Conservation (phyloP, 1,284 basidiomycete species). For the Phylloporus gajari region DNA sequence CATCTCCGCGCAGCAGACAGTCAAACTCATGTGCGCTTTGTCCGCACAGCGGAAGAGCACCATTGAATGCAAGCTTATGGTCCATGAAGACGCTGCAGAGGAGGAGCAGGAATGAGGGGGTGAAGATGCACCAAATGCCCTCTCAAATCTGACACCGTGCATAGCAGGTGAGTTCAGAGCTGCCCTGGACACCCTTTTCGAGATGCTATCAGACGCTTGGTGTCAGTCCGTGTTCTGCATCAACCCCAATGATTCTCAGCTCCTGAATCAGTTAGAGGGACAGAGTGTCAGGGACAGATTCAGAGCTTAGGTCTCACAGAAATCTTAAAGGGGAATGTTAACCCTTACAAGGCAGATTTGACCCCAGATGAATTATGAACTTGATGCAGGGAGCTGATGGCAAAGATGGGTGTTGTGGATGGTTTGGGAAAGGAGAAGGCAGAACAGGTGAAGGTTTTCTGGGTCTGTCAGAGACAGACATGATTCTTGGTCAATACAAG, state of each 20-base stretch:
- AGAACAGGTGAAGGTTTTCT: conserved; percentile 70
- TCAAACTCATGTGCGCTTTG: conserved; percentile 92
- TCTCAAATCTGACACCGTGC: conserved; percentile 64
- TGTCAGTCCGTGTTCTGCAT: conserved; percentile 93
- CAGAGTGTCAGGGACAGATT: conserved; percentile 90
- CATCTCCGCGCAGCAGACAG: conserved; percentile 90
- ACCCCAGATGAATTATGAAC: conserved; percentile 89
- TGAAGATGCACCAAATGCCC: conserved; percentile 51
- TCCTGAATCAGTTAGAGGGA: conserved; percentile 94
- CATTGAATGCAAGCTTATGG: conserved; percentile 67
- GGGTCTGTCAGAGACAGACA: conserved; percentile 75
- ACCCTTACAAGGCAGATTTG: conserved; percentile 86
- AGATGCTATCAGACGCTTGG: conserved; percentile 91
- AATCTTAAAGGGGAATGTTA: conserved; percentile 75
- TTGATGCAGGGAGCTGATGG: conserved; percentile 76
- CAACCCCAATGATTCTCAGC: conserved; percentile 93
- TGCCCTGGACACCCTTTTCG: conserved; percentile 86
- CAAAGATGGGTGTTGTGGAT: conserved; percentile 57
- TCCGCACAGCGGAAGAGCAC: conserved; percentile 86
- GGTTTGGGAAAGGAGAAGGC: conserved; percentile 65
- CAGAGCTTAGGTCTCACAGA: conserved; percentile 84
- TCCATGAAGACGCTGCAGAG: conserved; percentile 61
- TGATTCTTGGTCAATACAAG: conserved; percentile 85
- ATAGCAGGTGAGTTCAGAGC: conserved; percentile 89
- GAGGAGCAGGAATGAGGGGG: conserved; percentile 67